These are phyloP conservation scores for Microstegium vimineum DNA, from an alignment of 176 grass and related monocot genomes.

Conservation along the genomic window DNA sequence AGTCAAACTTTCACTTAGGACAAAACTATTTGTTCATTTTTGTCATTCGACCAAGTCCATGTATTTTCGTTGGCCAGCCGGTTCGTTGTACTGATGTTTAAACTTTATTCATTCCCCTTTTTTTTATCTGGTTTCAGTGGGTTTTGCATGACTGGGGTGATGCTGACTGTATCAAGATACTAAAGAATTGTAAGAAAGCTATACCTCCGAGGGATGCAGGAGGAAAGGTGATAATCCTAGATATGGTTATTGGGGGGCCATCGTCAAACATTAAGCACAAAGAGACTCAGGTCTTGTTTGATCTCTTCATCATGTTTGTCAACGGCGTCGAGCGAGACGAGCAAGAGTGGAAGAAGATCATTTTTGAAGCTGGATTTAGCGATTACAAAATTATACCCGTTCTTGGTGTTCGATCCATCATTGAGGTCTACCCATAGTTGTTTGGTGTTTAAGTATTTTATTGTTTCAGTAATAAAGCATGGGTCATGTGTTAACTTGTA, in stretches of 20 bases:
- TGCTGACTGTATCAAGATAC: conserved; percentile 35
- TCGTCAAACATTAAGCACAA: background rate
- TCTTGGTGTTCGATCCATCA: conserved; percentile 31
- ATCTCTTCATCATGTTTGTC: conserved; percentile 36
- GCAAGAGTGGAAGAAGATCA: conserved; percentile 42
- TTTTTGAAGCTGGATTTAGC: conserved; percentile 39
- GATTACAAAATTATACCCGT: conserved; percentile 43
- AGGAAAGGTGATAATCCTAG: conserved; percentile 51
- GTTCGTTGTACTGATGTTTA: no score
- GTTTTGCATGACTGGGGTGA: conserved; percentile 53
- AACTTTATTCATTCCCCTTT: no score
- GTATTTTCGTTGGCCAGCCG: no score
- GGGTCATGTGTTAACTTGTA: no score
- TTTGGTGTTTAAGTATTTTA: background rate
- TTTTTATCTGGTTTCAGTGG: background rate
- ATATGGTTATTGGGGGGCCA: conserved; percentile 23
- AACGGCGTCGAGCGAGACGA: conserved; percentile 37
- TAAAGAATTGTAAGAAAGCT: conserved; percentile 43
- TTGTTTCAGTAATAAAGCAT: background rate
- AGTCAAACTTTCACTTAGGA: no score
- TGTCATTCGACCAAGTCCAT: no score
- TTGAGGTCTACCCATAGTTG: conserved; percentile 14
- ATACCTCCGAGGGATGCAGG: conserved; percentile 23
- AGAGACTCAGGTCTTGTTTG: conserved; percentile 29
- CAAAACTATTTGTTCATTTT: no score